A percentile compares a stretch with the other conserved stretches of the same genome.
phyloP scores from a whole-genome alignment of 495 filamentous ascomycete genomes.

The Schizothecium vesticola region DNA sequence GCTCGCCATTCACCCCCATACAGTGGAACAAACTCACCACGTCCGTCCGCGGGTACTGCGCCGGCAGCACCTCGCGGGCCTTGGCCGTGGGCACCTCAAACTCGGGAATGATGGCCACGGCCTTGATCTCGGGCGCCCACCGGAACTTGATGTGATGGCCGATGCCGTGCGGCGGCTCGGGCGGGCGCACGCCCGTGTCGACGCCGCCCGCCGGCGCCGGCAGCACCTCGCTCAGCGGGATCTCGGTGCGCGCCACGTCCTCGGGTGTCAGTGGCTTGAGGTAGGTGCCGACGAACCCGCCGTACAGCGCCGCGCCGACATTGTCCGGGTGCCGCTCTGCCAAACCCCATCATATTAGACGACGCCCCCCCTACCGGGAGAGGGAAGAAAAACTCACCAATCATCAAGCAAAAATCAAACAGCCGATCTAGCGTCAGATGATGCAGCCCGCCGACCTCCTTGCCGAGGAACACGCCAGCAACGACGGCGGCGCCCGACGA shows the following conservation, averaged over 20 bases:
- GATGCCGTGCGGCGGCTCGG: slow-evolving; percentile 82
- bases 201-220: slow-evolving; percentile 79
- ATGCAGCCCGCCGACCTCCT: slow-evolving; percentile 75
- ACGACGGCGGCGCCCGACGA: slow-evolving; percentile 93
- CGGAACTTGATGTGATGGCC: slow-evolving; percentile 89
- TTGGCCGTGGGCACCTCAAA: slow-evolving; percentile 89
- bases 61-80: slow-evolving; percentile 76
- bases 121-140: slow-evolving; percentile 91
- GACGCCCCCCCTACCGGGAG: neutral
- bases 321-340: slow-evolving; percentile 93
- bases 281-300: slow-evolving; percentile 95
- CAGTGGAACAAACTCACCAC: slow-evolving; percentile 47
- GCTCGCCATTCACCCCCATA: neutral
- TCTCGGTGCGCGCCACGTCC: slow-evolving; percentile 81
- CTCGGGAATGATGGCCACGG: slow-evolving; percentile 87
- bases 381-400: slow-evolving; percentile 43
- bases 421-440: slow-evolving; percentile 74
- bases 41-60: slow-evolving; percentile 68
- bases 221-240: slow-evolving; percentile 91
- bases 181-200: slow-evolving; percentile 77
- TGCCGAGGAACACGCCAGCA: slow-evolving; percentile 84
- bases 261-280: slow-evolving; percentile 81
- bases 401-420: slow-evolving; percentile 95
- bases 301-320: slow-evolving; percentile 88
- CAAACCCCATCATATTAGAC: neutral